These are phyloP conservation scores for Nicotiana obtusifolia DNA, from an alignment of 257 asterid species.

Conservation along the genomic window DNA sequence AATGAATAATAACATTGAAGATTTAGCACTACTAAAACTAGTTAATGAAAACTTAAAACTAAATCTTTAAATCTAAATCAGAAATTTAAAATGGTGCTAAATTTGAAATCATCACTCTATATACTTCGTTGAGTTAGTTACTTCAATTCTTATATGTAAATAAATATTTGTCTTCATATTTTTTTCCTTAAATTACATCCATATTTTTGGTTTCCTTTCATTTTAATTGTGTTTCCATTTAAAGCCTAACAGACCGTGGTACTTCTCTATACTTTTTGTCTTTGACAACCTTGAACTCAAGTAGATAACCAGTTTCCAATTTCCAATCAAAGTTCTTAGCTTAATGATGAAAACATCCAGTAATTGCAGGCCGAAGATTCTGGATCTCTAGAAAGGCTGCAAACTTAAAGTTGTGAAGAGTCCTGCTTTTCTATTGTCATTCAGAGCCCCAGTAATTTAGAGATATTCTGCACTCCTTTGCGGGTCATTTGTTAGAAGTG, in stretches of 20 bases:
- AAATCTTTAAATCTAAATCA: not conserved
- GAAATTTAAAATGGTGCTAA: not conserved
- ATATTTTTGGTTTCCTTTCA: not conserved
- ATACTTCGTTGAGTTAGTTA: not conserved
- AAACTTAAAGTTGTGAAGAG: not conserved
- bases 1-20: constrained; percentile 1
- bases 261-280: not conserved
- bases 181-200: not conserved
- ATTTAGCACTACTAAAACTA: not conserved
- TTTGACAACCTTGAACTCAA: not conserved
- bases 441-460: not conserved
- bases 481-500: not conserved
- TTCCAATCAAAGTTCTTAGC: not conserved
- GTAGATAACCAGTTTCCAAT: not conserved
- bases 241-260: not conserved
- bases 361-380: not conserved
- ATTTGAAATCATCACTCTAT: not conserved
- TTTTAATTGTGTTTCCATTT: not conserved
- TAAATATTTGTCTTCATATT: not conserved
- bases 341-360: not conserved
- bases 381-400: not conserved
- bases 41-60: not conserved
- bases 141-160: not conserved
- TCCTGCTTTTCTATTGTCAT: not conserved
- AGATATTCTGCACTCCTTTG: not conserved